phyloP scores from a whole-genome alignment of 768 basidiomycete species.

The Dentipellis sp. region DNA sequence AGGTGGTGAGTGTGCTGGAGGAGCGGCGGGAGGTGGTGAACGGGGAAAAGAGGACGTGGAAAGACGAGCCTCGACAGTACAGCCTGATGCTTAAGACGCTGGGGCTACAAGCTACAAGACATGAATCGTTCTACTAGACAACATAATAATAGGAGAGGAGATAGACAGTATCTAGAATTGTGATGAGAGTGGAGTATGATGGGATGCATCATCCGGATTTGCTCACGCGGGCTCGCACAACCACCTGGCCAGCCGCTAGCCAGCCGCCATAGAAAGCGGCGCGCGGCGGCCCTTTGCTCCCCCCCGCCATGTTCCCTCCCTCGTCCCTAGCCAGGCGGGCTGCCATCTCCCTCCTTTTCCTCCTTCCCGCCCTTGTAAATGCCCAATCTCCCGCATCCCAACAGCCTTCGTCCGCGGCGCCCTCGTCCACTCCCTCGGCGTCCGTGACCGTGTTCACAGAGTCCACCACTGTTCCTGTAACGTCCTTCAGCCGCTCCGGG shows the following conservation, averaged over 20 bases:
- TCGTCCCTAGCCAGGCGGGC: neutral
- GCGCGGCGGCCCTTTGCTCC: constrained; percentile 18
- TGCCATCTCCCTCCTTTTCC: too few species aligned
- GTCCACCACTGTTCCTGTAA: constrained; percentile 39
- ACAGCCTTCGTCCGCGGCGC: neutral
- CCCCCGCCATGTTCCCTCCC: constrained; percentile 17
- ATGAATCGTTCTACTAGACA: constrained; percentile 38
- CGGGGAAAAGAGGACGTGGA: constrained; percentile 30
- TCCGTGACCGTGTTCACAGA: constrained; percentile 36
- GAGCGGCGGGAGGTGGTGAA: constrained; percentile 26
- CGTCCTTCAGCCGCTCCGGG: constrained; percentile 31
- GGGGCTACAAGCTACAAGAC: constrained; percentile 33
- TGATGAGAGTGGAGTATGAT: too few species aligned
- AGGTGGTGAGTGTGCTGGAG: constrained; percentile 55
- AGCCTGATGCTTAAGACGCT: neutral
- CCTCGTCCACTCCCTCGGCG: constrained; percentile 13
- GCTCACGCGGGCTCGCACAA: too few species aligned
- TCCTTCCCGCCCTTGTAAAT: too few species aligned
- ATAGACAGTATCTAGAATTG: too few species aligned
- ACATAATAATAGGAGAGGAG: too few species aligned
- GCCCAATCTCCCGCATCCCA: neutral
- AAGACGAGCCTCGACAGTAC: constrained; percentile 1
- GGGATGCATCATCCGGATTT: too few species aligned
- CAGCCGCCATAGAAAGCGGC: too few species aligned
- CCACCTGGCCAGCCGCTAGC: too few species aligned